Conservation (phyloP, 2,329 filamentous ascomycete species). For the Stenocarpella maydis region DNA sequence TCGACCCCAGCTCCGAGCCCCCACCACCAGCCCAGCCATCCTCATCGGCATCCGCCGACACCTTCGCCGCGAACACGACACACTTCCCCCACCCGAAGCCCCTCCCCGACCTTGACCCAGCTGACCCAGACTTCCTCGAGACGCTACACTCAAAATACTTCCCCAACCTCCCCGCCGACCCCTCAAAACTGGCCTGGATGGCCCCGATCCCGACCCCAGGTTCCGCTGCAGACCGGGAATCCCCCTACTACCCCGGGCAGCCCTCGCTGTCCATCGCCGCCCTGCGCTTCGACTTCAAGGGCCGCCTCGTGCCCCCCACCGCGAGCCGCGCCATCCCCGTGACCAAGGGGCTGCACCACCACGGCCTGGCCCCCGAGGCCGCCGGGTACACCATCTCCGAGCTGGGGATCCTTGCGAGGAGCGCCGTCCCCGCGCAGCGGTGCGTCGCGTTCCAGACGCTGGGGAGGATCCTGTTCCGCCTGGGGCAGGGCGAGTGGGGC, state of each 20-base stretch:
- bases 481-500: slow-evolving; percentile 78
- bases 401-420: slow-evolving; percentile 80
- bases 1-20: slow-evolving; percentile 38
- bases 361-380: slow-evolving; percentile 89
- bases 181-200: slow-evolving; percentile 86
- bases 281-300: slow-evolving; percentile 89
- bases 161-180: slow-evolving; percentile 83
- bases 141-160: slow-evolving; percentile 94
- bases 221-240: slow-evolving; percentile 69
- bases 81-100: slow-evolving; percentile 69
- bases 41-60: slow-evolving; percentile 40
- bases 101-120: slow-evolving; percentile 80
- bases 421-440: slow-evolving; percentile 83
- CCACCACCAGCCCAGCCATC: slow-evolving; percentile 1
- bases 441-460: slow-evolving; percentile 93
- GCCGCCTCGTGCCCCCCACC: slow-evolving; percentile 79
- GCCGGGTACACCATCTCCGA: slow-evolving; percentile 94
- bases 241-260: slow-evolving; percentile 83
- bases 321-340: slow-evolving; percentile 77
- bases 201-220: slow-evolving; percentile 69
- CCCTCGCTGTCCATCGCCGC: slow-evolving; percentile 75
- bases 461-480: slow-evolving; percentile 82
- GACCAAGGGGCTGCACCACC: slow-evolving; percentile 87
- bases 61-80: slow-evolving; percentile 50
- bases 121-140: slow-evolving; percentile 81